Conservation (phyloP, 192 early-diverging fungal species). For the Linnemannia exigua region DNA sequence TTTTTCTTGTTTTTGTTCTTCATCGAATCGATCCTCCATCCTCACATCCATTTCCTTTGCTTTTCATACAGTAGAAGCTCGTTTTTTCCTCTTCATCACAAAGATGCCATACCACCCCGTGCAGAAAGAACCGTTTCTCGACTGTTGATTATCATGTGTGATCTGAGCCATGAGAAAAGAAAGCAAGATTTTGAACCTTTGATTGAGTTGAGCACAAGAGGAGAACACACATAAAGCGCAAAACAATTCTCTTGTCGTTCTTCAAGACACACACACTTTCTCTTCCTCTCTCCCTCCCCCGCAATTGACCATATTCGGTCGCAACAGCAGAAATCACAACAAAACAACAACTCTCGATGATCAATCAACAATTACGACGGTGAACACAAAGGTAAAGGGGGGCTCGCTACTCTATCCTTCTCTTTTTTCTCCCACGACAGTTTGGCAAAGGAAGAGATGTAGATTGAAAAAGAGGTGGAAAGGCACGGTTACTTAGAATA, state of each 20-base stretch:
- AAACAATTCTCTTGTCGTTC: not conserved
- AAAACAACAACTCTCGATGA: not conserved
- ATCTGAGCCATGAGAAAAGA: not conserved
- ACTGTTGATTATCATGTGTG: not conserved
- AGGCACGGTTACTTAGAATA: not conserved
- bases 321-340: not conserved
- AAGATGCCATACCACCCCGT: no score
- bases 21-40: not conserved
- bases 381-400: not conserved
- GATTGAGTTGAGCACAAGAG: not conserved
- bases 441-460: not conserved
- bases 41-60: no score
- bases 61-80: no score
- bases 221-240: not conserved
- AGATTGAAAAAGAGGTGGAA: not conserved
- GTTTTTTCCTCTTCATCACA: no score
- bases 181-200: not conserved
- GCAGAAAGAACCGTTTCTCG: not conserved
- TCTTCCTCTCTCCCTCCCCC: constrained; percentile 7
- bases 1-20: not conserved
- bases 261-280: not conserved
- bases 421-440: not conserved
- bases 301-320: constrained; percentile 33
- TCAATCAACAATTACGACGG: not conserved
- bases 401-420: not conserved